Evolutionary conservation across 345 rosid genomes (phyloP).

Genomic region (Populus ilicifolia): DNA sequence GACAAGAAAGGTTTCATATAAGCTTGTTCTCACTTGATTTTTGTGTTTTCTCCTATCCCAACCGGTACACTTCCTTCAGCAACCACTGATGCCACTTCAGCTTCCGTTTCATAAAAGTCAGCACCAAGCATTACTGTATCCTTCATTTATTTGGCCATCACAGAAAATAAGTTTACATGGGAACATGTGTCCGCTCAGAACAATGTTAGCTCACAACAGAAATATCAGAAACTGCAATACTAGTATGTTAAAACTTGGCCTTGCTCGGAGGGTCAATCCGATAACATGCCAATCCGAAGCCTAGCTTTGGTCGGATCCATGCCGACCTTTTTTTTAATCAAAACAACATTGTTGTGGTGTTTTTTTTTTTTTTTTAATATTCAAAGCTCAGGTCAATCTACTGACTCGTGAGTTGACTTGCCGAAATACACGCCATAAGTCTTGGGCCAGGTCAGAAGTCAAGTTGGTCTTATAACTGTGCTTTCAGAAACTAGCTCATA

Average conservation of each 20-base stretch:
- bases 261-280: no score
- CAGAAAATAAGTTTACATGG: background rate
- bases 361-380: no score
- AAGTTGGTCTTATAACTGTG: no score
- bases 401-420: no score
- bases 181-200: background rate
- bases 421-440: no score
- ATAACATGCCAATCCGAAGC: no score
- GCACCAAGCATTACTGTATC: conserved; percentile 96
- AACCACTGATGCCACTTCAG: conserved; percentile 51
- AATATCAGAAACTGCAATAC: background rate
- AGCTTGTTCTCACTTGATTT: conserved; percentile 47
- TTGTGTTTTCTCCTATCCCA: conserved; percentile 84
- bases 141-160: conserved; percentile 31
- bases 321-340: no score
- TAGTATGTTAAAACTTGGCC: background rate
- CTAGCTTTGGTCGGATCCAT: no score
- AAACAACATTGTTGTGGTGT: no score
- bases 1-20: background rate
- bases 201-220: background rate
- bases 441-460: no score
- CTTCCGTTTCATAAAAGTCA: conserved; percentile 78
- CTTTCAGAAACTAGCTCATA: no score
- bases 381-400: no score
- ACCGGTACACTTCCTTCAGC: conserved; percentile 72